These are phyloP conservation scores for Crithidia sp. DNA, from an alignment of 208 protist species.

Conservation along the genomic window DNA sequence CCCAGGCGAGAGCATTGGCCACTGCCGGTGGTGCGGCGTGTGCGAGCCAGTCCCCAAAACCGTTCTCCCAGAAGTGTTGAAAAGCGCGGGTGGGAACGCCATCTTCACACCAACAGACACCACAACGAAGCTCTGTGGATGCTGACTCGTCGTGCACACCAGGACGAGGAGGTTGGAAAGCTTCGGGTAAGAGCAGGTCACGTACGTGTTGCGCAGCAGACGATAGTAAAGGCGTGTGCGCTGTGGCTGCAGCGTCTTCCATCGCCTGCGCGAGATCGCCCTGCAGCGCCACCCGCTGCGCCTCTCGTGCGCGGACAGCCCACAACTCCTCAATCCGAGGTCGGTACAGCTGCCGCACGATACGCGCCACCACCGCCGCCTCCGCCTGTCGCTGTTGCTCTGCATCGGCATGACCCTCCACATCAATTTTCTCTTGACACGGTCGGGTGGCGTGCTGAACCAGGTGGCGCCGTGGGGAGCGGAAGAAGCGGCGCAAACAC, in stretches of 20 bases:
- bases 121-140: not conserved
- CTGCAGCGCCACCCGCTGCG: slow-evolving; percentile 9
- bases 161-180: slow-evolving; percentile 17
- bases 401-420: not conserved
- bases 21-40: not conserved
- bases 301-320: slow-evolving; percentile 22
- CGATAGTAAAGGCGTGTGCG: not conserved
- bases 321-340: slow-evolving; percentile 49
- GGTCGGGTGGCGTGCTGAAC: not conserved
- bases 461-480: slow-evolving; percentile 46
- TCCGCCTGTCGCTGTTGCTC: not conserved
- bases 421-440: not conserved
- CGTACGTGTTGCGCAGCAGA: not conserved
- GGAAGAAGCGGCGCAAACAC: slow-evolving; percentile 62
- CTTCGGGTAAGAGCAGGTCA: not conserved
- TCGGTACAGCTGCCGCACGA: slow-evolving; percentile 25
- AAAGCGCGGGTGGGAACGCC: slow-evolving; percentile 18
- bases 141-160: not conserved
- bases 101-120: slow-evolving; percentile 10
- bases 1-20: not conserved
- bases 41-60: slow-evolving; percentile 17
- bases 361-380: slow-evolving; percentile 12
- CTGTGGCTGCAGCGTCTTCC: not conserved
- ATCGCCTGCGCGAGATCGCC: slow-evolving; percentile 19
- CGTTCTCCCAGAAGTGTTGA: slow-evolving; percentile 22